A percentile compares a stretch with the other conserved stretches of the same genome.
Conservation (phyloP, 2,329 filamentous ascomycete genomes). For the Cercospora sp. region DNA sequence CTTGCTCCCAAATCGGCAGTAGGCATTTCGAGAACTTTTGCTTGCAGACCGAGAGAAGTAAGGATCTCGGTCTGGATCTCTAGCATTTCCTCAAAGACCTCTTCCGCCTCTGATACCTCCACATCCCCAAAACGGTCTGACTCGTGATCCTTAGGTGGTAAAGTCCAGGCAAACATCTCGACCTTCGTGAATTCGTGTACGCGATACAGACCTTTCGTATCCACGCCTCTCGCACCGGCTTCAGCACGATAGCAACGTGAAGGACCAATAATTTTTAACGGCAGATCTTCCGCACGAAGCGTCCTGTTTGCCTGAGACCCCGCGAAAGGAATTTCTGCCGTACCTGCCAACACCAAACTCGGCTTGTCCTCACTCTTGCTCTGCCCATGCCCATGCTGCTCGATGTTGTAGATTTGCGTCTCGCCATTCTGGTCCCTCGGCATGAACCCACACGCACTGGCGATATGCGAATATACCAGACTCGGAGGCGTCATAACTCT, state of each 20-base stretch:
- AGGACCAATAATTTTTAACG: slow-evolving; percentile 76
- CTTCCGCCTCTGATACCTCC: slow-evolving; percentile 46
- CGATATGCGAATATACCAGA: slow-evolving; percentile 89
- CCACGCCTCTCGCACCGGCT: slow-evolving; percentile 82
- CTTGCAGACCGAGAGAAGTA: slow-evolving; percentile 72
- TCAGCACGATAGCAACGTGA: slow-evolving; percentile 96
- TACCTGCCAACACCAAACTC: slow-evolving; percentile 76
- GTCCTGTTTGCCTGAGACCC: slow-evolving; percentile 79
- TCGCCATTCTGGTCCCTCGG: slow-evolving; percentile 88
- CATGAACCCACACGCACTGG: slow-evolving; percentile 88
- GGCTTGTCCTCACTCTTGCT: slow-evolving; percentile 62
- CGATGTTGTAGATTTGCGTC: slow-evolving; percentile 82
- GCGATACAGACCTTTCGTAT: slow-evolving; percentile 92
- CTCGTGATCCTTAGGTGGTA: slow-evolving; percentile 28
- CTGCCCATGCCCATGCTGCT: slow-evolving; percentile 62
- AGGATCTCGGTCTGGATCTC: slow-evolving; percentile 85
- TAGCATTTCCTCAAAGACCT: slow-evolving; percentile 81
- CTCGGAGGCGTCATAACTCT: slow-evolving; percentile 78
- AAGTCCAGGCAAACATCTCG: slow-evolving; percentile 92
- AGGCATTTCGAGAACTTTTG: slow-evolving; percentile 91
- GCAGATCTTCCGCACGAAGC: slow-evolving; percentile 66
- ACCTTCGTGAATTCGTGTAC: slow-evolving; percentile 99
- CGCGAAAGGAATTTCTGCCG: slow-evolving; percentile 91
- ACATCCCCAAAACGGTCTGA: slow-evolving; percentile 33
- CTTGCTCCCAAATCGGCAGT: slow-evolving; percentile 83